Evolutionary conservation across 1,139 yeast species (phyloP).

Genomic region (Diutina neorugosa): DNA sequence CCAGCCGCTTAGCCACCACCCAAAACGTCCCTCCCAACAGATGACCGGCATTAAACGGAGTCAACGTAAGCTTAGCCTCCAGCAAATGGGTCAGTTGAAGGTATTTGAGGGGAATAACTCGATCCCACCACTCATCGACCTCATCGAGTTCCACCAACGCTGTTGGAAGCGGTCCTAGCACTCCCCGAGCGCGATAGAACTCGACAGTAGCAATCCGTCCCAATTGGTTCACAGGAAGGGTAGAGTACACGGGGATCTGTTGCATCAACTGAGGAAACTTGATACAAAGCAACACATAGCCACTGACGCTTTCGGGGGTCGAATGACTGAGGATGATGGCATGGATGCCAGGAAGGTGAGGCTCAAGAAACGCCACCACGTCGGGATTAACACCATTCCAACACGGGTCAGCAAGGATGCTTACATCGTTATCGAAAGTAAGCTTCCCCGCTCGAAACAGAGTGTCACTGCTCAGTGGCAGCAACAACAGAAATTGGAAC

Average conservation of each 20-base stretch:
- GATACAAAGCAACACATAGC: constrained; percentile 56
- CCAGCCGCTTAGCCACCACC: constrained; percentile 64
- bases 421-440: constrained; percentile 33
- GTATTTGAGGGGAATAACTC: constrained; percentile 56
- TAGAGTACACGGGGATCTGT: constrained; percentile 69
- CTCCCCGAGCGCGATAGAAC: constrained; percentile 56
- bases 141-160: constrained; percentile 59
- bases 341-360: constrained; percentile 25
- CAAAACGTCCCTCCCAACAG: constrained; percentile 88
- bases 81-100: constrained; percentile 61
- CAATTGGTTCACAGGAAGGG: constrained; percentile 76
- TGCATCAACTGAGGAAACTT: constrained; percentile 50
- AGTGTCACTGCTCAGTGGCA: constrained; percentile 17
- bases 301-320: constrained; percentile 70
- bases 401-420: constrained; percentile 57
- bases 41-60: constrained; percentile 90
- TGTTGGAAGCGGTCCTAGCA: constrained; percentile 60
- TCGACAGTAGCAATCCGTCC: constrained; percentile 84
- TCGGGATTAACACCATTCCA: constrained; percentile 46
- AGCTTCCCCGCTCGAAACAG: constrained; percentile 32
- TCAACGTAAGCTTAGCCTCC: constrained; percentile 50
- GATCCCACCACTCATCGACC: constrained; percentile 70
- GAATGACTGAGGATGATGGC: constrained; percentile 76
- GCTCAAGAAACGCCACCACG: constrained; percentile 29
- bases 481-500: constrained; percentile 30